Conservation (phyloP, 177 flowering plant species). For the Vitis hybrid region DNA sequence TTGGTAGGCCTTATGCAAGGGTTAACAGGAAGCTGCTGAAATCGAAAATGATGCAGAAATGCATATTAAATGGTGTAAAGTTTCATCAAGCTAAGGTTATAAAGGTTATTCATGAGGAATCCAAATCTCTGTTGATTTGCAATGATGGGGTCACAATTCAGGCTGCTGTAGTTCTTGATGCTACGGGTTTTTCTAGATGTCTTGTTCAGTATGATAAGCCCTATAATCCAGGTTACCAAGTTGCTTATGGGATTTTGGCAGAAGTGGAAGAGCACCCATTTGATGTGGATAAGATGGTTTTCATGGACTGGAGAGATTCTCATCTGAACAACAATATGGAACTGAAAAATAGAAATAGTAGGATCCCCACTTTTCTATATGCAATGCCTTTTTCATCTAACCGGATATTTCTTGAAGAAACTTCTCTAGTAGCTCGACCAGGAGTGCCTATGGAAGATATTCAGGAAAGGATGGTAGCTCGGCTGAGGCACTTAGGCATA, state of each 20-base stretch:
- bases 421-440: constrained; percentile 90
- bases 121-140: constrained; percentile 67
- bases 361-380: constrained; percentile 77
- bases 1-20: constrained; percentile 79
- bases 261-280: constrained; percentile 88
- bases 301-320: constrained; percentile 94
- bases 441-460: constrained; percentile 69
- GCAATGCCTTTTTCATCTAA: constrained; percentile 86
- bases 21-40: constrained; percentile 80
- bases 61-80: constrained; percentile 80
- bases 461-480: constrained; percentile 79
- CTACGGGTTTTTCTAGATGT: constrained; percentile 80
- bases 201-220: constrained; percentile 91
- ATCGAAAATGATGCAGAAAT: constrained; percentile 85
- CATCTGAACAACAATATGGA: constrained; percentile 44
- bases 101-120: constrained; percentile 73
- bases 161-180: constrained; percentile 78
- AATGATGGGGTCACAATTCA: constrained; percentile 74
- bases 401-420: constrained; percentile 86
- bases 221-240: constrained; percentile 90
- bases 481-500: constrained; percentile 72
- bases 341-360: constrained; percentile 53
- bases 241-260: constrained; percentile 85
- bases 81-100: constrained; percentile 83
- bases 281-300: constrained; percentile 83